A percentile compares a stretch with the other conserved stretches of the same genome.
These are phyloP conservation scores for Claviceps sp. DNA, from an alignment of 2,329 filamentous ascomycete genomes.

Conservation along the genomic window DNA sequence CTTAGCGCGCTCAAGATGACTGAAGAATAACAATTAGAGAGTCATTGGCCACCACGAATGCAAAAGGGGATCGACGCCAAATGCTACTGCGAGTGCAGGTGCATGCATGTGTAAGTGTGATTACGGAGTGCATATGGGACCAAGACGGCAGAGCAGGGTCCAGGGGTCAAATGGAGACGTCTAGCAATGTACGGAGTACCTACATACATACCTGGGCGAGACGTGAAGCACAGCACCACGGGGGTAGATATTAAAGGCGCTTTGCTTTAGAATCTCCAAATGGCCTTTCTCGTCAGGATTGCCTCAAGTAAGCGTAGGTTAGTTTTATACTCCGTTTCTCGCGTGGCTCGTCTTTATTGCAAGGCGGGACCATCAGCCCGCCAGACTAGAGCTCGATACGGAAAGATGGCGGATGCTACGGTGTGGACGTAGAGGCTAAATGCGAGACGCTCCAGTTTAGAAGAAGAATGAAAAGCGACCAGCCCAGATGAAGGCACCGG, in stretches of 20 bases:
- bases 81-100: neutral
- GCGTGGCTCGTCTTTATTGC: too few species aligned
- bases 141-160: slow-evolving; percentile 1
- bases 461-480: neutral
- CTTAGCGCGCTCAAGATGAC: neutral
- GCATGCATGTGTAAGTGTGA: neutral
- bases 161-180: neutral
- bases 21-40: neutral
- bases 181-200: too few species aligned
- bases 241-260: too few species aligned
- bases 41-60: neutral
- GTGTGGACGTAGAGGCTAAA: neutral
- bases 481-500: neutral
- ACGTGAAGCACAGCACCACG: too few species aligned
- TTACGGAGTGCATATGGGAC: neutral
- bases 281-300: too few species aligned
- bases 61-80: neutral
- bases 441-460: neutral
- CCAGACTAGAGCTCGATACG: neutral
- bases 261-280: too few species aligned
- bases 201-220: too few species aligned
- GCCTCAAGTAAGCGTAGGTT: too few species aligned
- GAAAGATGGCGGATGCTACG: neutral
- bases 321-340: too few species aligned
- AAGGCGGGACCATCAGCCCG: too few species aligned